Conservation (phyloP, 163 green algal genomes). For the Prototheca cutis region DNA sequence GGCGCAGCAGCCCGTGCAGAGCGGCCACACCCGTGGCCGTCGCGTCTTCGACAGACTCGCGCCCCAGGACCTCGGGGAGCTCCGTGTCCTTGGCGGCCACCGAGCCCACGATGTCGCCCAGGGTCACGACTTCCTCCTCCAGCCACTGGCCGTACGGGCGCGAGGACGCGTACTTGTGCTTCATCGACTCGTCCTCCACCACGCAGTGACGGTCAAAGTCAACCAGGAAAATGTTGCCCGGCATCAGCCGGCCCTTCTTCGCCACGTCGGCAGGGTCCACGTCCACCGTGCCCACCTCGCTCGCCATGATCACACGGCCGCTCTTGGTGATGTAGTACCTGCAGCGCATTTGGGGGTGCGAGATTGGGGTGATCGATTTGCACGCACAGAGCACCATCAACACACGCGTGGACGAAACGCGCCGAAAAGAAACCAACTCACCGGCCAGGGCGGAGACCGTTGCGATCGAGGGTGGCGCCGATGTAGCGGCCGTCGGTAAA, state of each 20-base stretch:
- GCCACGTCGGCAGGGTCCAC: constrained; percentile 73
- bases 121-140: constrained; percentile 48
- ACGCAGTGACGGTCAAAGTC: constrained; percentile 59
- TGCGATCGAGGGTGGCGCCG: constrained; percentile 87
- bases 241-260: constrained; percentile 89
- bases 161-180: constrained; percentile 59
- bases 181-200: constrained; percentile 46
- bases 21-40: constrained; percentile 4
- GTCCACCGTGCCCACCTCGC: constrained; percentile 71
- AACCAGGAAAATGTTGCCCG: constrained; percentile 90
- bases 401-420: too few relatives aligned
- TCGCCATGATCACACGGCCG: constrained; percentile 93
- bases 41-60: constrained; percentile 16
- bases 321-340: constrained; percentile 92
- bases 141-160: constrained; percentile 82
- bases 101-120: constrained; percentile 47
- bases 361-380: background rate
- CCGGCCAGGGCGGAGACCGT: constrained; percentile 91
- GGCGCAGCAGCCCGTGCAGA: constrained; percentile 35
- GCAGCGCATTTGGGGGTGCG: too few relatives aligned
- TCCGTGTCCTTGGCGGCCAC: constrained; percentile 11
- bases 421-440: too few relatives aligned
- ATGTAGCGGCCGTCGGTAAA: constrained; percentile 84
- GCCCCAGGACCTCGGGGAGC: constrained; percentile 18
- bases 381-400: too few relatives aligned